phyloP scores from a whole-genome alignment of 1,284 basidiomycete genomes.

The Leccinum griseonigrum region DNA sequence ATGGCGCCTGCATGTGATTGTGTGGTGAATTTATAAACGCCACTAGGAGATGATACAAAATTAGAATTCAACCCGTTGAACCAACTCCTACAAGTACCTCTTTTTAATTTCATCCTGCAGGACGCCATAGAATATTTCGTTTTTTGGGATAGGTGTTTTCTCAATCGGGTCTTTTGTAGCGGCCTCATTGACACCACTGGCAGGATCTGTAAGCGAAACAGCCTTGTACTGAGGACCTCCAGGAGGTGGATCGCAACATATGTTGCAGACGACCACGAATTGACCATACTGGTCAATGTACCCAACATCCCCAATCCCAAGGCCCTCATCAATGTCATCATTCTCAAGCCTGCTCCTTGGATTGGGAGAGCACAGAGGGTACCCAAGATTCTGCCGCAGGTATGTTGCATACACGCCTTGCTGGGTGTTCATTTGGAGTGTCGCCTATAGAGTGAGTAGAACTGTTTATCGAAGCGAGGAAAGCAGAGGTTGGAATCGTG shows the following conservation, averaged over 20 bases:
- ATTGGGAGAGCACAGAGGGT: slow-evolving; percentile 9
- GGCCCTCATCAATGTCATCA: not conserved
- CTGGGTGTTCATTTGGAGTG: not conserved
- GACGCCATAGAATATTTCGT: not conserved
- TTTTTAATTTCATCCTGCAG: not conserved
- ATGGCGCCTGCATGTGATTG: slow-evolving; percentile 5
- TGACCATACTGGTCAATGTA: slow-evolving; percentile 1
- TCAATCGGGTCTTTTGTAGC: not conserved
- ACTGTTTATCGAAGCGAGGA: not conserved
- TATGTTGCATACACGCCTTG: slow-evolving; percentile 9
- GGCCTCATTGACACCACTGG: too few relatives aligned
- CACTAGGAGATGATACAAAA: not conserved
- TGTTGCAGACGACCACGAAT: slow-evolving; percentile 7
- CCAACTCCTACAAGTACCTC: not conserved
- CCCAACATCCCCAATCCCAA: slow-evolving; percentile 14
- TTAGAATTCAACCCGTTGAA: not conserved
- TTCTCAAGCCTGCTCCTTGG: not conserved
- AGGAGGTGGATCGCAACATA: not conserved
- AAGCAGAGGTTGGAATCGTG: too few relatives aligned
- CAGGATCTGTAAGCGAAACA: not conserved
- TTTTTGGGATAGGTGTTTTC: not conserved
- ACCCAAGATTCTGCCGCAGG: slow-evolving; percentile 6
- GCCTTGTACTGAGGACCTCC: not conserved
- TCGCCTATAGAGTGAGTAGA: not conserved
- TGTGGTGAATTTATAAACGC: slow-evolving; percentile 1